These are phyloP conservation scores for Euphrasia confusa DNA, from an alignment of 257 asterid genomes.

Conservation along the genomic window DNA sequence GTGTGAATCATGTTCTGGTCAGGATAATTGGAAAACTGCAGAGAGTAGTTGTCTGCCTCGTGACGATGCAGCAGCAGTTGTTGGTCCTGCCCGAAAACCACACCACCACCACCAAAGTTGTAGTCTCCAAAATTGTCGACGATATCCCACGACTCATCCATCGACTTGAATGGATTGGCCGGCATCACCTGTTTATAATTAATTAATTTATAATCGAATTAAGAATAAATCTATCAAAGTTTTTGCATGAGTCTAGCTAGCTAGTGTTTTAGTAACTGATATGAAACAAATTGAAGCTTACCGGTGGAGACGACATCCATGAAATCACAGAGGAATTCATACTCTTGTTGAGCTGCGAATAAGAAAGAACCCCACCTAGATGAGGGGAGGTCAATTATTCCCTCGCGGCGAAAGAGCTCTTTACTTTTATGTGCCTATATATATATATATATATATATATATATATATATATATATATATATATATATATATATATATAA, in stretches of 20 bases:
- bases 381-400: no score
- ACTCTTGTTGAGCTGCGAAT: no score
- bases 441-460: no score
- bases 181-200: neutral
- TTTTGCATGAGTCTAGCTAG: no score
- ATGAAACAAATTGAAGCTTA: neutral
- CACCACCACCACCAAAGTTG: neutral
- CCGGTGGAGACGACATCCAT: constrained; percentile 4
- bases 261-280: no score
- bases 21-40: neutral
- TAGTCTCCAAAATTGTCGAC: neutral
- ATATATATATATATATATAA: no score
- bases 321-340: constrained; percentile 1
- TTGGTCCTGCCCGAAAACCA: neutral
- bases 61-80: no score
- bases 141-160: neutral
- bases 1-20: neutral
- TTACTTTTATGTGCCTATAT: no score
- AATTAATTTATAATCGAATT: neutral
- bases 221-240: neutral
- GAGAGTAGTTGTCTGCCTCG: neutral
- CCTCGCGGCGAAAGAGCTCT: no score
- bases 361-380: no score
- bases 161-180: neutral
- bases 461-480: no score